Conservation (phyloP, 2,329 filamentous ascomycete species). For the Amauroascus niger region DNA sequence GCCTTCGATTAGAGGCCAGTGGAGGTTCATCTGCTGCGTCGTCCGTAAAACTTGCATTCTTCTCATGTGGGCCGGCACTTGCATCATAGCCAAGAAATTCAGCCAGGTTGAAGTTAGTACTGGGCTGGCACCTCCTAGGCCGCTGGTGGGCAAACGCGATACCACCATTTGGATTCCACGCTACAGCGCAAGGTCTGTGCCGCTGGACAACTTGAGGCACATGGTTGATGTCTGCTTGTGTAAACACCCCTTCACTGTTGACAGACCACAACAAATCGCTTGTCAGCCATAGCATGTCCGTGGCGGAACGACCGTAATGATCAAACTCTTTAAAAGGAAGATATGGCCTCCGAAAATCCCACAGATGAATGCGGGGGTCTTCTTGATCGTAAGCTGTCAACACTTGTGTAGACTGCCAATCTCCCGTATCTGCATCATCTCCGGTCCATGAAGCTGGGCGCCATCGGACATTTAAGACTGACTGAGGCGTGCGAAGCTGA, state of each 20-base stretch:
- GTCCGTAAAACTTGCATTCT: slow-evolving; percentile 45
- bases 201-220: slow-evolving; percentile 50
- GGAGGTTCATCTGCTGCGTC: slow-evolving; percentile 48
- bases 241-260: slow-evolving; percentile 51
- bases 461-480: slow-evolving; percentile 54
- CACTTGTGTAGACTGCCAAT: slow-evolving; percentile 53
- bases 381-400: slow-evolving; percentile 54
- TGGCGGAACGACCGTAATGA: slow-evolving; percentile 45
- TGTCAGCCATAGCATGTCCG: slow-evolving; percentile 55
- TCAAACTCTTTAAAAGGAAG: slow-evolving; percentile 54
- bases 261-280: slow-evolving; percentile 57
- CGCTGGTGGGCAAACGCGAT: slow-evolving; percentile 48
- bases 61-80: slow-evolving; percentile 31
- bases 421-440: slow-evolving; percentile 42
- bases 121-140: slow-evolving; percentile 35
- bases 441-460: slow-evolving; percentile 49
- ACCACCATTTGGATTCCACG: slow-evolving; percentile 49
- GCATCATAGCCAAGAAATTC: slow-evolving; percentile 34
- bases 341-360: slow-evolving; percentile 54
- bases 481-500: slow-evolving; percentile 51
- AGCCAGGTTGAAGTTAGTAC: slow-evolving; percentile 28
- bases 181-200: slow-evolving; percentile 47
- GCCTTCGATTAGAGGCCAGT: slow-evolving; percentile 40
- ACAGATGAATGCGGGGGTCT: slow-evolving; percentile 52
- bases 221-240: slow-evolving; percentile 54